Conservation (phyloP, 352 stramenopile genomes). For the Globisporangium spiculum region DNA sequence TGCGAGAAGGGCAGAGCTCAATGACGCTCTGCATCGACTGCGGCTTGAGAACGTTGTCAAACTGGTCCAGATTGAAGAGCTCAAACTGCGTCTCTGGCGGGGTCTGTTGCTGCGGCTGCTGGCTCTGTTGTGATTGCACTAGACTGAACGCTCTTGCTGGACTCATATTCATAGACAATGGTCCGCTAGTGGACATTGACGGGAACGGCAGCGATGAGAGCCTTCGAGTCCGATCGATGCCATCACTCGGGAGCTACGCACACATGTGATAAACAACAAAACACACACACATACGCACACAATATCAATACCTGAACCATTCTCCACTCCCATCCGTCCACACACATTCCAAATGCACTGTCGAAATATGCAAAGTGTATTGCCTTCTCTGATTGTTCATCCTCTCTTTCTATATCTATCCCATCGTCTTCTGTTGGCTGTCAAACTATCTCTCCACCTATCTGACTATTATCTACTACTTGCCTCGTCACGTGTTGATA, state of each 20-base stretch:
- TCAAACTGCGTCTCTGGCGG: constrained; percentile 19
- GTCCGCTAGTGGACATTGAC: background rate
- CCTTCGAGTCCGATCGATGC: constrained; percentile 14
- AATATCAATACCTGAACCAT: background rate
- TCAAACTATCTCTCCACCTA: background rate
- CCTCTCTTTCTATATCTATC: constrained; percentile 7
- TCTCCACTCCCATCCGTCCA: too few species aligned
- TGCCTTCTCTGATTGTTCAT: background rate
- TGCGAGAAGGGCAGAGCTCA: constrained; percentile 19
- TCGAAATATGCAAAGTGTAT: constrained; percentile 1
- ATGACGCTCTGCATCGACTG: constrained; percentile 17
- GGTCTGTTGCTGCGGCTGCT: constrained; percentile 4
- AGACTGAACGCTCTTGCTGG: background rate
- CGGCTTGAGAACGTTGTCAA: constrained; percentile 22
- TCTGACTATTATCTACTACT: background rate
- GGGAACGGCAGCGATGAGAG: constrained; percentile 24
- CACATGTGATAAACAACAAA: background rate
- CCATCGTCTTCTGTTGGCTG: background rate
- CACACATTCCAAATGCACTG: background rate
- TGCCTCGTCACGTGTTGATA: background rate
- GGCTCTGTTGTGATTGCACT: background rate
- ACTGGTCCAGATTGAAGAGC: constrained; percentile 23
- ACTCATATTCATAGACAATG: background rate
- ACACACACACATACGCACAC: background rate
- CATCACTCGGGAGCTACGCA: background rate